Evolutionary conservation across 805 yeast species (phyloP).

Genomic region (Zygosaccharomyces bisporus): DNA sequence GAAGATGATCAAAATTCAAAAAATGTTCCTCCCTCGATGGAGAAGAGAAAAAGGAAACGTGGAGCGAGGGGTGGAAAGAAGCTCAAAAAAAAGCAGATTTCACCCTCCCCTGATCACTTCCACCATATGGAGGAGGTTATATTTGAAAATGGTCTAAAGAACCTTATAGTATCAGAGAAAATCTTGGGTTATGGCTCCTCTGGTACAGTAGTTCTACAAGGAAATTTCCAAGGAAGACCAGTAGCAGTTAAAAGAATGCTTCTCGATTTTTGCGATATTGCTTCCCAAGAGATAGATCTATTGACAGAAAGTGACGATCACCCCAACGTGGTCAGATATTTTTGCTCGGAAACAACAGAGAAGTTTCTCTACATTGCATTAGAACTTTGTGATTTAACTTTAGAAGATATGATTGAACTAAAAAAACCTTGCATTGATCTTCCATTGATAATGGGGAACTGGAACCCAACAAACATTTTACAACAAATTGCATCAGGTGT

Average conservation of each 20-base stretch:
- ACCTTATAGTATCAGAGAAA: slow-evolving; percentile 60
- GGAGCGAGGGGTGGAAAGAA: slow-evolving; percentile 84
- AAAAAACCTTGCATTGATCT: slow-evolving; percentile 36
- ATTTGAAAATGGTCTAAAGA: slow-evolving; percentile 40
- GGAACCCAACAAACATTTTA: slow-evolving; percentile 53
- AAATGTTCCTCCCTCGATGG: slow-evolving; percentile 7
- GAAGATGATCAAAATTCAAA: background rate
- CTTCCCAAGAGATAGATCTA: slow-evolving; percentile 83
- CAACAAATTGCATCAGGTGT: slow-evolving; percentile 81
- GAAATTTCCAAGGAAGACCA: slow-evolving; percentile 85
- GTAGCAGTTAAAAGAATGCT: slow-evolving; percentile 96
- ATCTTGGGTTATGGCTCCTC: slow-evolving; percentile 95
- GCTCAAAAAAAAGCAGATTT: slow-evolving; percentile 35
- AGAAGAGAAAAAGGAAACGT: slow-evolving; percentile 61
- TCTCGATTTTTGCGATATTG: slow-evolving; percentile 88
- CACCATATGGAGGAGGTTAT: slow-evolving; percentile 16
- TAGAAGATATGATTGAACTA: slow-evolving; percentile 77
- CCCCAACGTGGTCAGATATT: slow-evolving; percentile 90
- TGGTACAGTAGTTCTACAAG: slow-evolving; percentile 91
- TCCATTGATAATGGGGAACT: slow-evolving; percentile 38
- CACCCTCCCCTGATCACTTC: slow-evolving; percentile 3
- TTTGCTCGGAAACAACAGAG: slow-evolving; percentile 87
- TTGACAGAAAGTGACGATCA: slow-evolving; percentile 95
- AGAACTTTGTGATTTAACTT: slow-evolving; percentile 83
- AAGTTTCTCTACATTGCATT: slow-evolving; percentile 88